Conservation (phyloP, 176 grass and related monocot genomes). For the Lolium perenne region DNA sequence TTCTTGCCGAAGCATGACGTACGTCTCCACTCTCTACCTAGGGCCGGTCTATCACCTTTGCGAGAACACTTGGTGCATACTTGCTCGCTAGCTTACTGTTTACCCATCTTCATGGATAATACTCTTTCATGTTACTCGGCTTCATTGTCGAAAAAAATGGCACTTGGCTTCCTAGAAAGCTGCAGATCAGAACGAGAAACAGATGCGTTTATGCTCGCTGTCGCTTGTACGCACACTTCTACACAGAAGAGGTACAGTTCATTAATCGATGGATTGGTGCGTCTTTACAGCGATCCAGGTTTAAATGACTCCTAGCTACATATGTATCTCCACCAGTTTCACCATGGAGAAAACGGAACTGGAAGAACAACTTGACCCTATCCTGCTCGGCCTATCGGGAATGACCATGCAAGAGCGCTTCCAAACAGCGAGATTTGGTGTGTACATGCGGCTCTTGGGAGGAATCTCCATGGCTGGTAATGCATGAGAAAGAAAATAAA, state of each 20-base stretch:
- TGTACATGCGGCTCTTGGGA: neutral
- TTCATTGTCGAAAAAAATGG: too few relatives aligned
- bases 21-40: too few relatives aligned
- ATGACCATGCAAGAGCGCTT: neutral
- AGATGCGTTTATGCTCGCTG: neutral
- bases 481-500: neutral
- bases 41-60: neutral
- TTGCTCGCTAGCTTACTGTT: neutral
- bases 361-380: neutral
- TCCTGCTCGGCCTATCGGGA: neutral
- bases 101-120: neutral
- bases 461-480: neutral
- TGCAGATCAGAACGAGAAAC: neutral
- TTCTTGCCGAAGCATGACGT: neutral
- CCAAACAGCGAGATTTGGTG: neutral
- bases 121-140: neutral
- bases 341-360: neutral
- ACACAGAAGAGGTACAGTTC: neutral
- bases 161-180: neutral
- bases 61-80: neutral
- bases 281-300: neutral
- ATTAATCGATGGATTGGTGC: neutral
- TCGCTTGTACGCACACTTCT: neutral
- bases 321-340: neutral
- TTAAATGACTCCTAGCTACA: neutral